Conservation (phyloP, 768 basidiomycete genomes). For the Nidularia sp. region DNA sequence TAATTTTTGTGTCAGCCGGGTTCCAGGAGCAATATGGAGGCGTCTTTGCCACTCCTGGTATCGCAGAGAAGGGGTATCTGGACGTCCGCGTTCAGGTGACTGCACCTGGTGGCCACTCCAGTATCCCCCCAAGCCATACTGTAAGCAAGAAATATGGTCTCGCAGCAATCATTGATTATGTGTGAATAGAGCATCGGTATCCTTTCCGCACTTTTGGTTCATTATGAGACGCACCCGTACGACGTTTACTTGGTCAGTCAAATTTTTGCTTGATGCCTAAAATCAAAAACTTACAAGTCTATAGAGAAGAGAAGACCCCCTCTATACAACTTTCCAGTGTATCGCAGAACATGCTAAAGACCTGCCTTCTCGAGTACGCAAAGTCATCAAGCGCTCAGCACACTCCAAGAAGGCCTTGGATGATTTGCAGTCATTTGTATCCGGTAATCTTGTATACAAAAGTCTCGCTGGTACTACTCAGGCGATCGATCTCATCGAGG, state of each 20-base stretch:
- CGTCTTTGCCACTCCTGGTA: constrained; percentile 55
- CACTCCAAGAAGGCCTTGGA: constrained; percentile 47
- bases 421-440: constrained; percentile 43
- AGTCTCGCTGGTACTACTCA: constrained; percentile 68
- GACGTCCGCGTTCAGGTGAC: constrained; percentile 62
- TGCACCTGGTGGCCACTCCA: constrained; percentile 81
- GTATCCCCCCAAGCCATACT: constrained; percentile 79
- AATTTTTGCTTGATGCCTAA: too few species aligned
- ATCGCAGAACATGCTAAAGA: constrained; percentile 55
- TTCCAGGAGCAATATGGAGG: constrained; percentile 47
- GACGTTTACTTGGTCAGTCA: constrained; percentile 38
- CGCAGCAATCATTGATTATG: background rate
- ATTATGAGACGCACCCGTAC: constrained; percentile 66
- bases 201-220: constrained; percentile 63
- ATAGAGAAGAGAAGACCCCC: constrained; percentile 51
- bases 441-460: constrained; percentile 31
- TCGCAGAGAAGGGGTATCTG: constrained; percentile 72
- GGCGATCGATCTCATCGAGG: constrained; percentile 69
- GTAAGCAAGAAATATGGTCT: constrained; percentile 26
- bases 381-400: constrained; percentile 40
- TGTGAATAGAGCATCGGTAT: constrained; percentile 69
- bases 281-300: too few species aligned
- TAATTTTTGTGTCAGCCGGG: constrained; percentile 27
- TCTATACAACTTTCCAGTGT: constrained; percentile 64
- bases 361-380: constrained; percentile 43